A percentile compares a stretch with the other conserved stretches of the same genome.
Evolutionary conservation across 1,284 basidiomycete genomes (phyloP).

Genomic region (Apiotrichum veenhuisii): DNA sequence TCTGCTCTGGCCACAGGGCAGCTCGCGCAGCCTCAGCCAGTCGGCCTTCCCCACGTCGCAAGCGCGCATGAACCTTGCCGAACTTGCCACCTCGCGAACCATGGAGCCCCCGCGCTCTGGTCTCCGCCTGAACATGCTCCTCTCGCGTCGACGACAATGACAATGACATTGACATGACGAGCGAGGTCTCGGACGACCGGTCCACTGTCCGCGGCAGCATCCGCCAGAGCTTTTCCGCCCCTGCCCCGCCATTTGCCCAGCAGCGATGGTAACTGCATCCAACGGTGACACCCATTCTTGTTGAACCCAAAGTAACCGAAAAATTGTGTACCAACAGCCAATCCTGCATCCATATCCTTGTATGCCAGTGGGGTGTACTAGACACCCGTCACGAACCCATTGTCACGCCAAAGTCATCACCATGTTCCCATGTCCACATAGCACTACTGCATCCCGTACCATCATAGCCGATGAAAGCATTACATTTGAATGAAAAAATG

Average conservation of each 20-base stretch:
- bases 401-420: too few species aligned
- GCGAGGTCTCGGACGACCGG: conserved; percentile 16
- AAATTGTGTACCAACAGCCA: background rate
- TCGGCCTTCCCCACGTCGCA: conserved; percentile 3
- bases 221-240: conserved; percentile 7
- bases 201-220: conserved; percentile 14
- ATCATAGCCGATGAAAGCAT: too few species aligned
- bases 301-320: background rate
- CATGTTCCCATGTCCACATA: too few species aligned
- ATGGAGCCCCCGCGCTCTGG: conserved; percentile 33
- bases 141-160: conserved; percentile 22
- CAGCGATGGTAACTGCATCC: conserved; percentile 11
- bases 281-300: background rate
- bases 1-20: conserved; percentile 10
- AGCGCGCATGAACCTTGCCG: conserved; percentile 7
- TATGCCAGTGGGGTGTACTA: too few species aligned
- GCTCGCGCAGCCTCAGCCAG: background rate
- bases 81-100: conserved; percentile 2
- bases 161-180: conserved; percentile 17
- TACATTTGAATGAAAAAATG: too few species aligned
- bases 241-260: conserved; percentile 13
- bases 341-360: too few species aligned
- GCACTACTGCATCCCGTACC: too few species aligned
- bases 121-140: conserved; percentile 37
- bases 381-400: too few species aligned